Base-by-base conservation (phyloP, 495 filamentous ascomycete species). In the Talaromyces stipitatus region DNA sequence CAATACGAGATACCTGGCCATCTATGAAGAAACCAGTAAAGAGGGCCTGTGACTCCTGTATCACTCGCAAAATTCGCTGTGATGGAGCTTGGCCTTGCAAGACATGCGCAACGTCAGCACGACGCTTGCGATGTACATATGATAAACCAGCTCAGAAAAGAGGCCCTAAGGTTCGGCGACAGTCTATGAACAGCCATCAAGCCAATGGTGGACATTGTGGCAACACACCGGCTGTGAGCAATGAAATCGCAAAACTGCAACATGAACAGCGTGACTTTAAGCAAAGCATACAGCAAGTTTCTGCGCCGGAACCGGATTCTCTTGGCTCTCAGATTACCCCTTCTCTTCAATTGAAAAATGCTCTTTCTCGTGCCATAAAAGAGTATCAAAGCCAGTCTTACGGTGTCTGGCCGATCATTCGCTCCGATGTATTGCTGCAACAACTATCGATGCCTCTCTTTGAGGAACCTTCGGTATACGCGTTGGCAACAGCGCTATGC, bases 61-160 rank as follows among this genome's bases (percentile, higher is more conserved):
- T 69, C 36, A 57, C 61, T 28, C 62, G 69, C 32, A 71, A 71
- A 55, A 61, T 71, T 12, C 69, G 66, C 45, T 71, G 69, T 58
- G 66, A 58, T 46, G 69, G 67, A 24, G 54, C 63, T 8, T 69
- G 61, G 64, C 67, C 67, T 23, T 71, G 69, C 56, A 53, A 62
- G 41, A 65, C 65, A 14, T 71, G 69, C 32, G 57, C 60, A 11
- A 30, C 59, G 46, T 60, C 62, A 14, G 24, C 54, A 12, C 67
- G 59, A 18, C 56, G 52, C 23, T 58, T 66, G 4, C 50, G 27
- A 6, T 71, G 69, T 56, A 71, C 69, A 6, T 71, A 69, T 32
- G 32, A 69, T 33, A 68, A 50, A 50, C 67, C 67, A 4, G 62
- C 61, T 8, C 65, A 60, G 45, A 64, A 64, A 30, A 55, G 66